Evolutionary conservation across 345 rosid genomes (phyloP), one percentile per base, ranked within the genome.

Genomic region (Mallotus nudiflorus): DNA sequence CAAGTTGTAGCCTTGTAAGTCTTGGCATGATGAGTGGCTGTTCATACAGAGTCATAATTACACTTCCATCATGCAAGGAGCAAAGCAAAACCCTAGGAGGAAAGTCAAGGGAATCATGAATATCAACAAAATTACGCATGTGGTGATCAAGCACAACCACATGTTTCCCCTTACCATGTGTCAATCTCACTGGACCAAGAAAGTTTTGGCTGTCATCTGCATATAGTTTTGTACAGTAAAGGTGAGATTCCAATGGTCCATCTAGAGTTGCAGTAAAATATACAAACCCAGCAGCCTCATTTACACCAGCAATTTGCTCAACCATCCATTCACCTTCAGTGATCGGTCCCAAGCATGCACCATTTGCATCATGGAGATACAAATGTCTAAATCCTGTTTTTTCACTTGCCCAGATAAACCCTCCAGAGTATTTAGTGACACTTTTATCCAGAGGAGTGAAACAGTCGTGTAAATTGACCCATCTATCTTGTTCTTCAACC

Each of bases 401-500:
- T 77, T 95, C 99, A 66, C 97, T 91, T 9, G 99, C 97, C 97
- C 97, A 95, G 57, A 91, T 87, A 80, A 95, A 95, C 27, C 97
- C 97, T 62, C 86, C 91, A 42, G 97, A 84, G 70, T 63, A 75
- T 66, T 78, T 79, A 24, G 76, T 63, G 42, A 81, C 72, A 33
- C 88, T 82, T 73, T 79, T 89, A 78, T 90, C 96, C 40, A 95
- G 63, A 77, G 96, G 91, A 56, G 92, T 89, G 80, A 95, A 88
- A 77, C 97, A 91, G 74, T 95, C 97, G 40, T 91, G 96, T 56
- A 95, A 82, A 77, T 85, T 95, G 77, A 95, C 80, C 99, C 99
- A 95, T 1, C 81, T 69, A 27, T 85, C 76, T 25, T 83, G 85
- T 74, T 86, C 91, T 81, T 95, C 99, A 0, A 81, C 86, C 77